These are phyloP conservation scores for Conidiobolus incongruus DNA, from an alignment of 371 early-diverging fungal genomes.

Conservation along the genomic window DNA sequence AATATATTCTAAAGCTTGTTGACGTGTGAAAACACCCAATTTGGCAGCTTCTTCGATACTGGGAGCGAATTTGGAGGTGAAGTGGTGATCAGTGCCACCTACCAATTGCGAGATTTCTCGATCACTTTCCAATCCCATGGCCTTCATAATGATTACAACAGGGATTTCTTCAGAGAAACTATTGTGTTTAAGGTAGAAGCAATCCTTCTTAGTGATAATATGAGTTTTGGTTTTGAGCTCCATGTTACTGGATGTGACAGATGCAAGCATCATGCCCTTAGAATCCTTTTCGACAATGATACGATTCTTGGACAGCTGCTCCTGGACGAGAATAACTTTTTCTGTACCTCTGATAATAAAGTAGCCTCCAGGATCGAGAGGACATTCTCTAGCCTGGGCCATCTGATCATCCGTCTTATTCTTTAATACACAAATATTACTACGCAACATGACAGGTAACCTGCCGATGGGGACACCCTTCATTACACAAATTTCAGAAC, in stretches of 20 bases:
- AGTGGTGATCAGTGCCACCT: constrained; percentile 63
- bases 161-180: constrained; percentile 88
- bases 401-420: constrained; percentile 58
- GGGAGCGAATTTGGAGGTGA: constrained; percentile 66
- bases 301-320: constrained; percentile 99
- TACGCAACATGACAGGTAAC: constrained; percentile 98
- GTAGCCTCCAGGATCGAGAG: constrained; percentile 99
- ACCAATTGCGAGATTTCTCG: constrained; percentile 90
- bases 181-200: constrained; percentile 88
- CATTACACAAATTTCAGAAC: constrained; percentile 65
- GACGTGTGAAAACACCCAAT: constrained; percentile 59
- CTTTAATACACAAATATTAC: constrained; percentile 68
- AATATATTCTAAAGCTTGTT: constrained; percentile 83
- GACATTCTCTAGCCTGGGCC: constrained; percentile 86
- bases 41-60: constrained; percentile 75
- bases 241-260: constrained; percentile 48
- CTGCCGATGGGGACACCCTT: constrained; percentile 84
- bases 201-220: constrained; percentile 50
- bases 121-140: constrained; percentile 90
- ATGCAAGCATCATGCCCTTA: constrained; percentile 61
- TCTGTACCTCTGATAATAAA: constrained; percentile 98
- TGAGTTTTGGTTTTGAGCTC: constrained; percentile 97
- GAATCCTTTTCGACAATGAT: constrained; percentile 94
- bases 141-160: constrained; percentile 68
- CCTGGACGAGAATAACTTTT: constrained; percentile 99